Base-by-base conservation (phyloP, 768 basidiomycete genomes). In the Mycena olivaceomarginata region DNA sequence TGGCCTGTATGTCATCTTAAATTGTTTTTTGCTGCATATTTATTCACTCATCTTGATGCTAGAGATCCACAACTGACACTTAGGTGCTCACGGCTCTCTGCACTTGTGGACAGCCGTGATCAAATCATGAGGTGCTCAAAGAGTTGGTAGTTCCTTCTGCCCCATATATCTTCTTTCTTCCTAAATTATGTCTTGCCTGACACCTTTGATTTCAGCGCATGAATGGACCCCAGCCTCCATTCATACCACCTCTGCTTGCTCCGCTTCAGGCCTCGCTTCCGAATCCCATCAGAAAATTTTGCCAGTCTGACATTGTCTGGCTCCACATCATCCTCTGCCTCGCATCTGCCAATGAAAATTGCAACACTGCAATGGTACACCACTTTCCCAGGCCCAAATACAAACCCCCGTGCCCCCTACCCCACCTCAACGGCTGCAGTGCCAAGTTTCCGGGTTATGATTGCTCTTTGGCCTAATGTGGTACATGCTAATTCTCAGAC, bases 381-480 rank as follows among this genome's bases (percentile, higher is more conserved):
- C 57, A 70, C 31, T 70, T 70, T 46, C 25, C 25, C 25, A 25
- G 25, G 25, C 67, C 67, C 12, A 70, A 70, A 12, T 62, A 70
- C 25, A 43, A 48, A 6, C 22, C 69, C 2, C 69, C 57, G 5
- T 57, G 43, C 8, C 6, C n/a, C 69, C 0, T 70, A 25, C 43
- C 69, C 69, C 7, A 10, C 43, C 41, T 60, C 57, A 10, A 16
- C 15, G 4, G 31, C 22, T 5, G 1, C 57, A 25, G n/a, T 37
- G 5, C 22, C 69, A 20, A 43, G n/a, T 48, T 20, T 45, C 16
- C 56, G 2, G 25, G 25, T 60, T 57, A 10, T 70, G 22, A 20
- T 70, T 0, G 43, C 41, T 5, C 31, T 70, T 37, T 60, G 57
- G 69, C 69, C 69, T 25, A 25, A 25, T 25, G 25, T 25, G 25